Conservation (phyloP, 495 filamentous ascomycete species). For the Aspergillus haitiensis region DNA sequence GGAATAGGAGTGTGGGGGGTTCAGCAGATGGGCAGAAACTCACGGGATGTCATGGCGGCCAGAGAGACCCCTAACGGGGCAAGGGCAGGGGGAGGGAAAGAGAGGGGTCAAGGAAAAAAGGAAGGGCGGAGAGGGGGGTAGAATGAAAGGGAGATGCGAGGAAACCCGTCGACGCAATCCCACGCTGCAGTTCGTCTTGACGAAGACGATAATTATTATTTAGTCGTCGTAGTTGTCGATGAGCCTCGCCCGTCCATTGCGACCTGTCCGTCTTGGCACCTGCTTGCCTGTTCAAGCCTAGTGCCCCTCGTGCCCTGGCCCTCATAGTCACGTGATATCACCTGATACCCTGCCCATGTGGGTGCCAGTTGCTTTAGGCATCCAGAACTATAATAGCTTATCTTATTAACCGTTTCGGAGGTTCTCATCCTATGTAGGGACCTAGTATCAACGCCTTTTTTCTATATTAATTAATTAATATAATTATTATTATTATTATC, state of each 20-base stretch:
- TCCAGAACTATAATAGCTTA: no score
- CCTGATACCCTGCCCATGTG: background rate
- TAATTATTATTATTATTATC: no score
- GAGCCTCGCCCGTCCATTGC: slow-evolving; percentile 28
- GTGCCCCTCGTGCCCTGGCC: background rate
- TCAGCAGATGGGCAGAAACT: slow-evolving; percentile 40
- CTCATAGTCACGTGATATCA: slow-evolving; percentile 8
- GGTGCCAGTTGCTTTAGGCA: no score
- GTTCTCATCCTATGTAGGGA: no score
- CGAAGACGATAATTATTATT: slow-evolving; percentile 10
- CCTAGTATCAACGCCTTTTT: no score
- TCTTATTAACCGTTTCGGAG: no score
- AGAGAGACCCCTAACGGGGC: slow-evolving; percentile 41
- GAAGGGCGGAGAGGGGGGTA: background rate
- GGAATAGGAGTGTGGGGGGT: slow-evolving; percentile 35
- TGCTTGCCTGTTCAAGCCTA: slow-evolving; percentile 12
- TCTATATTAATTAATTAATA: no score
- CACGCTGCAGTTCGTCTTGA: slow-evolving; percentile 6
- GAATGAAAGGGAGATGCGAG: slow-evolving; percentile 17
- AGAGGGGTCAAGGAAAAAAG: slow-evolving; percentile 5
- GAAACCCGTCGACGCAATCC: slow-evolving; percentile 29
- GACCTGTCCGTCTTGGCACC: slow-evolving; percentile 30
- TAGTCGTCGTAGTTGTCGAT: slow-evolving; percentile 2
- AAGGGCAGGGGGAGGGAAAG: slow-evolving; percentile 21
- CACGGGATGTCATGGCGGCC: slow-evolving; percentile 68